A percentile compares a stretch with the other conserved stretches of the same genome.
Conservation (phyloP, 2,329 filamentous ascomycete genomes). For the Cladorrhinum sp. region DNA sequence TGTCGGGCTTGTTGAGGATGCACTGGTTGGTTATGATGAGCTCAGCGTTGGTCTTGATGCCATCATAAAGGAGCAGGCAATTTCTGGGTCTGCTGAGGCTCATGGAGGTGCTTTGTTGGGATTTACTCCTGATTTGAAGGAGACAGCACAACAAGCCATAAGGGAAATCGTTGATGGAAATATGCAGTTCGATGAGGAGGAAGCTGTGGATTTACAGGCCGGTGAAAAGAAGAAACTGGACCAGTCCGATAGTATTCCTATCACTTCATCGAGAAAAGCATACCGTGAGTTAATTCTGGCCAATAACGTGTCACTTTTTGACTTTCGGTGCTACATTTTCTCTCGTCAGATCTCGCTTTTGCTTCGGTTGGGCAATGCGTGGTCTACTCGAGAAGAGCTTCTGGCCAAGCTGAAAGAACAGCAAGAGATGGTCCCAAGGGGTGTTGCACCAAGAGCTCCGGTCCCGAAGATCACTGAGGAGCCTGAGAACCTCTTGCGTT, state of each 20-base stretch:
- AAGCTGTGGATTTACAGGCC: constrained; percentile 35
- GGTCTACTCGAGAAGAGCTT: constrained; percentile 60
- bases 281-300: constrained; percentile 90
- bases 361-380: constrained; percentile 75
- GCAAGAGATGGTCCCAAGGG: constrained; percentile 56
- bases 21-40: constrained; percentile 91
- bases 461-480: constrained; percentile 55
- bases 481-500: constrained; percentile 69
- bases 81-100: constrained; percentile 56
- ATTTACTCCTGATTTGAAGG: constrained; percentile 71
- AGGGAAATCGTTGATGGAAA: constrained; percentile 32
- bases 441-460: constrained; percentile 52
- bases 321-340: constrained; percentile 93
- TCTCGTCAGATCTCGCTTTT: constrained; percentile 81
- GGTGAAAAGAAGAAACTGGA: constrained; percentile 34
- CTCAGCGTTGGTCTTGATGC: constrained; percentile 82
- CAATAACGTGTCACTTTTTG: constrained; percentile 93
- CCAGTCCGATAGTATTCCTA: constrained; percentile 55
- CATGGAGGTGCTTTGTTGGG: constrained; percentile 70
- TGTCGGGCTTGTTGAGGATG: constrained; percentile 92
- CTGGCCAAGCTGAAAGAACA: constrained; percentile 61
- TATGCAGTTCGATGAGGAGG: constrained; percentile 34
- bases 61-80: constrained; percentile 70
- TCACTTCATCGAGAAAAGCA: constrained; percentile 66
- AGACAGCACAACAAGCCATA: constrained; percentile 52